Evolutionary conservation across 768 basidiomycete species (phyloP), one percentile per base, ranked within the genome.

Genomic region (Hygrophorus pudorinus): DNA sequence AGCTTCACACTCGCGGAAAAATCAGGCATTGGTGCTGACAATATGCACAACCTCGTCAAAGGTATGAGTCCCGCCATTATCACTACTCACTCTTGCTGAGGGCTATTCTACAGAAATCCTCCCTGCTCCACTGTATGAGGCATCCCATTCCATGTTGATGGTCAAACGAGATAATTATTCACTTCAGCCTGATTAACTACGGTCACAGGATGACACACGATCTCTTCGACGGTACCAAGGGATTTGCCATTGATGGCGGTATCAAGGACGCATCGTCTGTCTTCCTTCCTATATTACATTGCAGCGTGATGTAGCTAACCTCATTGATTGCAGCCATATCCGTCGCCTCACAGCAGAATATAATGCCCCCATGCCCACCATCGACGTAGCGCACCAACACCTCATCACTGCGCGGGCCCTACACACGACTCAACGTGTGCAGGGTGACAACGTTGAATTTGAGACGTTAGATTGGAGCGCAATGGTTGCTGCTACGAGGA

Each of bases 1-100:
- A 68, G 76, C n/a, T 79, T 85, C 55, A 92, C 90, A 1, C 75
- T 93, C 8, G 81, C 82, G 3, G 85, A 89, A 51, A 88, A 88
- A 61, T 71, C 84, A 0, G 91, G 89, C 17, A 81, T 94, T 30
- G 80, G 78, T 2, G 68, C 80, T 1, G 66, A 76, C 7, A 67
- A 74, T 30, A 71, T 85, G 10, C 62, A 73, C 16, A 58, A 61
- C 14, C 67, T 79, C 13, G 65, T 87, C 41, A 75, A 78, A 65
- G 82, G 81, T 72, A 54, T 45, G 43, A 46, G 20, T 16, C n/a
- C 28, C n/a, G 21, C 36, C 24, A n/a, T 11, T 45, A 20, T 44
- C 43, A 24, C 18, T 35, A 31, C 33, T n/a, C 37, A 8, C 35
- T 37, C 11, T 21, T 17, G 13, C 42, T 32, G 42, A 38, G 44